phyloP scores from a whole-genome alignment of 1,284 basidiomycete species.

The Ganoderma resinaceum region DNA sequence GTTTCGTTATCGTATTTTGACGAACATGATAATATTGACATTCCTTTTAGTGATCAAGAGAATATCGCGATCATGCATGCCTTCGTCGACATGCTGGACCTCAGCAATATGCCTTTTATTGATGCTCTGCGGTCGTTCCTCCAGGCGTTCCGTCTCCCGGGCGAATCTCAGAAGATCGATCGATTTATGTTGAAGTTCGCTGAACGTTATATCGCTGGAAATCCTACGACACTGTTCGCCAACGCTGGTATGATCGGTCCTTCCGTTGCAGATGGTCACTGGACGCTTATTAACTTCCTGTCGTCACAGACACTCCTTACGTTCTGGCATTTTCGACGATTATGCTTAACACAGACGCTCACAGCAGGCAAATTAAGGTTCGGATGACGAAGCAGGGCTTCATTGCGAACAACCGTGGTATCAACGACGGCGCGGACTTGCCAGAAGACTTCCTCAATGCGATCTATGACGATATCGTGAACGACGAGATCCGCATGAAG shows the following conservation, averaged over 20 bases:
- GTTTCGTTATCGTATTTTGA: conserved; percentile 26
- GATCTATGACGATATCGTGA: conserved; percentile 90
- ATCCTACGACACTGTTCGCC: conserved; percentile 83
- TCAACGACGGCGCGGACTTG: conserved; percentile 89
- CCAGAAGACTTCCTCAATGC: conserved; percentile 82
- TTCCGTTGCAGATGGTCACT: background rate
- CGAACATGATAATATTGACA: conserved; percentile 24
- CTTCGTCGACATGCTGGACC: conserved; percentile 92
- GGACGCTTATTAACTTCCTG: background rate
- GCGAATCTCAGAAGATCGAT: conserved; percentile 97
- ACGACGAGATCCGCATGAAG: conserved; percentile 97
- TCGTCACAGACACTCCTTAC: conserved; percentile 83
- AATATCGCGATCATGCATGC: conserved; percentile 96
- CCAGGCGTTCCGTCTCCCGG: conserved; percentile 94
- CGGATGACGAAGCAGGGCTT: conserved; percentile 94
- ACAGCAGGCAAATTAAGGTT: conserved; percentile 92
- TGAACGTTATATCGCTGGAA: conserved; percentile 91
- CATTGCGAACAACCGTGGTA: conserved; percentile 92
- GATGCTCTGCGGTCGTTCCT: conserved; percentile 89
- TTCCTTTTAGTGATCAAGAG: conserved; percentile 70
- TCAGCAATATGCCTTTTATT: conserved; percentile 82
- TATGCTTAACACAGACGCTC: conserved; percentile 95
- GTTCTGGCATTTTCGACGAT: conserved; percentile 94
- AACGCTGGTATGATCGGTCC: conserved; percentile 67
- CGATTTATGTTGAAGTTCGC: conserved; percentile 99